phyloP scores from a whole-genome alignment of 257 asterid species.

The Gardenia jasminoides region DNA sequence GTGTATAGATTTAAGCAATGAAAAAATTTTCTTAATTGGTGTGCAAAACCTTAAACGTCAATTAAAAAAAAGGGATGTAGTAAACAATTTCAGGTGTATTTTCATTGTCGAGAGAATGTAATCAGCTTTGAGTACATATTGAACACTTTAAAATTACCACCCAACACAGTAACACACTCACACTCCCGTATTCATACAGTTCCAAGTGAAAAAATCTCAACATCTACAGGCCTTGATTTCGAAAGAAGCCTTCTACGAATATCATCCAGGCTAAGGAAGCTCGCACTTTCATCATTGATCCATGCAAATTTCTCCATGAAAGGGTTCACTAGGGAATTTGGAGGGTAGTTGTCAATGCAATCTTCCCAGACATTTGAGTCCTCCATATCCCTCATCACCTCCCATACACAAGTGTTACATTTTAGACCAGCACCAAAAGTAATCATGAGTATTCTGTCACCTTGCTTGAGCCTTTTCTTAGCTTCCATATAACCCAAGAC shows the following conservation, averaged over 20 bases:
- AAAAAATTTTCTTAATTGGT: too few species aligned
- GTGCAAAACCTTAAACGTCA: too few species aligned
- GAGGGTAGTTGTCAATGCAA: conserved; percentile 43
- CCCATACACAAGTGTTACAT: conserved; percentile 59
- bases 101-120: too few species aligned
- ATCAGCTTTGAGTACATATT: too few species aligned
- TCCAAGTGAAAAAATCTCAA: too few species aligned
- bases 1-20: too few species aligned
- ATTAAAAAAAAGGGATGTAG: too few species aligned
- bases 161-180: too few species aligned
- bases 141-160: too few species aligned
- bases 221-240: too few species aligned
- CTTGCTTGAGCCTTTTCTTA: conserved; percentile 52
- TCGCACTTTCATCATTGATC: conserved; percentile 36
- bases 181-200: too few species aligned
- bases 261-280: conserved; percentile 28
- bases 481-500: conserved; percentile 73
- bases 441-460: conserved; percentile 49
- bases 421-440: conserved; percentile 60
- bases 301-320: conserved; percentile 42
- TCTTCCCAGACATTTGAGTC: conserved; percentile 49
- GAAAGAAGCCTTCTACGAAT: not conserved
- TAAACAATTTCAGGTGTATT: too few species aligned
- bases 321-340: conserved; percentile 32
- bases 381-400: conserved; percentile 41